phyloP scores from a whole-genome alignment of 1,284 basidiomycete genomes.

The Malassezia sp. region DNA sequence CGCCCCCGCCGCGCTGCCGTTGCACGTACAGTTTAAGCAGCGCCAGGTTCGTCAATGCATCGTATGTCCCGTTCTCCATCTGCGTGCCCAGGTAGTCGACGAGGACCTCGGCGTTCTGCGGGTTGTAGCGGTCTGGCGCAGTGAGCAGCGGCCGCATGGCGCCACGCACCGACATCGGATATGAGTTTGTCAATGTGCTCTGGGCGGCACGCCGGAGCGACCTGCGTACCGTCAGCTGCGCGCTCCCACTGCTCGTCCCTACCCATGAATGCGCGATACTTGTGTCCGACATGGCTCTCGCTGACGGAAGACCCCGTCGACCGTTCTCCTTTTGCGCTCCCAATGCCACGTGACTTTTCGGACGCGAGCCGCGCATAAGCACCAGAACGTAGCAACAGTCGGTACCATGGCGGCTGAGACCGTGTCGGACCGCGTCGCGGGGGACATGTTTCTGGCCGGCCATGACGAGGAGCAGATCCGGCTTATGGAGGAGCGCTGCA shows the following conservation, averaged over 20 bases:
- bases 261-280: background rate
- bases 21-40: slow-evolving; percentile 66
- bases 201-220: slow-evolving; percentile 30
- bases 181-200: slow-evolving; percentile 42
- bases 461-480: slow-evolving; percentile 52
- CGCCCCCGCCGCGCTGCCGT: too few relatives aligned
- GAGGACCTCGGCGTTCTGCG: slow-evolving; percentile 76
- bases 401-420: too few relatives aligned
- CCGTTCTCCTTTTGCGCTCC: too few relatives aligned
- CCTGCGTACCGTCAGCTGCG: too few relatives aligned
- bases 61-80: slow-evolving; percentile 76
- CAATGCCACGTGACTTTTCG: too few relatives aligned
- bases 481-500: slow-evolving; percentile 95
- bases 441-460: slow-evolving; percentile 27
- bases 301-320: too few relatives aligned
- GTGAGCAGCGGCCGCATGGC: background rate
- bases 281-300: background rate
- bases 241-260: too few relatives aligned
- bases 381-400: too few relatives aligned
- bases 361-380: too few relatives aligned
- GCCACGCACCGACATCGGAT: slow-evolving; percentile 26
- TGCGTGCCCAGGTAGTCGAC: slow-evolving; percentile 91
- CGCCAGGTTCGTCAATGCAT: slow-evolving; percentile 81
- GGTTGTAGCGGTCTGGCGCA: slow-evolving; percentile 77
- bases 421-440: too few relatives aligned